phyloP scores from a whole-genome alignment of 148 eudicot genomes.

The Rheum nobile region DNA sequence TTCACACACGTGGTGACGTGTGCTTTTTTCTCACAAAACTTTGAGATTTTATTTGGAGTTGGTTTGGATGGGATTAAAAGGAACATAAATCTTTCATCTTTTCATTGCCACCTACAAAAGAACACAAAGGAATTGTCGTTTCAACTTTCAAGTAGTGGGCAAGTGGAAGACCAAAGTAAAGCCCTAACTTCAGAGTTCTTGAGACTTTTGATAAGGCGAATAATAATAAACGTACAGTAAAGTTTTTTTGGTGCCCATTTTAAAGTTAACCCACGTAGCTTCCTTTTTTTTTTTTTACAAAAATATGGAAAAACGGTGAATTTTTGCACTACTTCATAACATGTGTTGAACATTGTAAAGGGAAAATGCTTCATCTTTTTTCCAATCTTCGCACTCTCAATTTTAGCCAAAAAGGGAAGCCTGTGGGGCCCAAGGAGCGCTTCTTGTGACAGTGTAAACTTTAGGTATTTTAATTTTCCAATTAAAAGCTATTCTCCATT shows the following conservation, averaged over 20 bases:
- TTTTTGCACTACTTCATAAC: neutral
- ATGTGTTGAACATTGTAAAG: neutral
- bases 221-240: neutral
- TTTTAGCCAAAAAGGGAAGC: neutral
- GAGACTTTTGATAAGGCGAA: neutral
- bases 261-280: neutral
- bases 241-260: neutral
- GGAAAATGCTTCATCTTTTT: neutral
- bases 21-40: neutral
- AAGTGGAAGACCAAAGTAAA: neutral
- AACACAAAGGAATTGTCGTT: neutral
- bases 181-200: neutral
- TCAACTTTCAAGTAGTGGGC: conserved; percentile 1
- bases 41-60: neutral
- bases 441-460: neutral
- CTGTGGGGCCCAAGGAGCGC: neutral
- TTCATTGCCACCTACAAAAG: neutral
- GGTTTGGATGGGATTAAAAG: neutral
- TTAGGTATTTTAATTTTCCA: neutral
- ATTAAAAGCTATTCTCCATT: neutral
- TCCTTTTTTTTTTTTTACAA: neutral
- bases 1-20: neutral
- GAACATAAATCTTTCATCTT: neutral
- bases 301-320: neutral
- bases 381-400: neutral